These are phyloP conservation scores for Symbiodinium pilosum DNA, from an alignment of 73 alveolate species.

Conservation along the genomic window DNA sequence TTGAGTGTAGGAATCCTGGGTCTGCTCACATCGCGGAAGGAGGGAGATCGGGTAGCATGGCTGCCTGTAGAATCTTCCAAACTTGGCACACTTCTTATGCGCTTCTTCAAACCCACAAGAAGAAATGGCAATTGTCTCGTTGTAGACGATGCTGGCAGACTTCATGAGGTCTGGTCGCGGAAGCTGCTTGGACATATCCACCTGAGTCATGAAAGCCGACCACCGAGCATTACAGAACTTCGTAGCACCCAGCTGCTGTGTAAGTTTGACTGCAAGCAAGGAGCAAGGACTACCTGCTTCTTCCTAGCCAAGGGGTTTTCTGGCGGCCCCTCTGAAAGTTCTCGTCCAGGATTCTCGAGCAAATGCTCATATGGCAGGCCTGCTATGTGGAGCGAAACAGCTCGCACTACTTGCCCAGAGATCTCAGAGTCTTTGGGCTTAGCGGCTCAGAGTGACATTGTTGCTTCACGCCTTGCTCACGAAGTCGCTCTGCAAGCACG, in stretches of 20 bases:
- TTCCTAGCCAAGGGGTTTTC: neutral
- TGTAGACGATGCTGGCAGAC: neutral
- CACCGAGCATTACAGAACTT: neutral
- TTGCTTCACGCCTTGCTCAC: neutral
- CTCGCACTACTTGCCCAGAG: too few species aligned
- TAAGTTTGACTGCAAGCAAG: neutral
- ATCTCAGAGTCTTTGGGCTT: neutral
- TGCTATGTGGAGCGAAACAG: neutral
- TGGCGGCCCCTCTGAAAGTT: neutral
- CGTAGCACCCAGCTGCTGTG: neutral
- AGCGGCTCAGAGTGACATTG: neutral
- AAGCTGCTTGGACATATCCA: slow-evolving; percentile 13
- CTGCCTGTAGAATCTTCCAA: slow-evolving; percentile 22
- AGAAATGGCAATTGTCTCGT: neutral
- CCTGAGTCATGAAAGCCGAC: neutral
- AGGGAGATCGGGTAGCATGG: neutral
- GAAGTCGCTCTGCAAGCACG: neutral
- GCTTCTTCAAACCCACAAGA: slow-evolving; percentile 1
- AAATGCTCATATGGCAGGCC: slow-evolving; percentile 1
- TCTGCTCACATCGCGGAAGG: neutral
- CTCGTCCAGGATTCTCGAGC: slow-evolving; percentile 1
- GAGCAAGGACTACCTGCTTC: neutral
- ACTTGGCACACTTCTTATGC: slow-evolving; percentile 23
- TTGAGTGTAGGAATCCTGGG: neutral
- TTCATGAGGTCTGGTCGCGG: slow-evolving; percentile 6